Percentiles rank a stretch among this genome's conserved stretches.
Evolutionary conservation across 2,329 filamentous ascomycete genomes (phyloP).

Genomic region (Hortaea werneckii): DNA sequence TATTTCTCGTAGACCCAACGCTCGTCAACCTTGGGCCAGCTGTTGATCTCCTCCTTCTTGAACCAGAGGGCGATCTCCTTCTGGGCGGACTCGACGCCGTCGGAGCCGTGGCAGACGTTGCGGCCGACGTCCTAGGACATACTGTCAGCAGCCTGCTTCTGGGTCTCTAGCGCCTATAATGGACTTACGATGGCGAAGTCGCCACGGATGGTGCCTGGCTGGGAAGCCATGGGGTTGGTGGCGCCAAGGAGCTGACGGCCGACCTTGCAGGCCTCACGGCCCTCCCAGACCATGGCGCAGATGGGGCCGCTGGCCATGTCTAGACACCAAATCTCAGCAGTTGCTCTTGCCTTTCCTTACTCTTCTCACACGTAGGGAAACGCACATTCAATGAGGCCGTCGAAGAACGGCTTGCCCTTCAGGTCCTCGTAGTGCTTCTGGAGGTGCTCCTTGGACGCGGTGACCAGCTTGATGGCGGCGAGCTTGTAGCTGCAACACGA

Average conservation of each 20-base stretch:
- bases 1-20: constrained; percentile 97
- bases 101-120: constrained; percentile 99
- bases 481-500: constrained; percentile 73
- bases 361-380: too few relatives aligned
- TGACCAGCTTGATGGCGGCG: constrained; percentile 88
- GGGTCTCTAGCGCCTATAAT: neutral
- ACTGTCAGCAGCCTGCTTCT: too few relatives aligned
- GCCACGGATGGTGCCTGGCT: constrained; percentile 96
- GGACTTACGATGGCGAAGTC: constrained; percentile 62
- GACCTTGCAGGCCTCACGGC: constrained; percentile 97
- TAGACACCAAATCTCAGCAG: constrained; percentile 27
- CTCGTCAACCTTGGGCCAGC: constrained; percentile 74
- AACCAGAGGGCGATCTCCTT: constrained; percentile 99
- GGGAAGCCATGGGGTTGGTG: constrained; percentile 93
- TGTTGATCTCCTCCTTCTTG: constrained; percentile 73
- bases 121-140: constrained; percentile 64
- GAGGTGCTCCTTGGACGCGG: constrained; percentile 85
- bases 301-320: constrained; percentile 97
- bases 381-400: constrained; percentile 82
- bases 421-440: constrained; percentile 97
- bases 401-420: constrained; percentile 91
- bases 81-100: constrained; percentile 96
- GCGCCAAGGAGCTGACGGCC: constrained; percentile 93
- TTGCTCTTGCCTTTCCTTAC: too few relatives aligned
- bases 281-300: constrained; percentile 99